phyloP scores from a whole-genome alignment of 305 asterid species.

The Fraxinus sp. region DNA sequence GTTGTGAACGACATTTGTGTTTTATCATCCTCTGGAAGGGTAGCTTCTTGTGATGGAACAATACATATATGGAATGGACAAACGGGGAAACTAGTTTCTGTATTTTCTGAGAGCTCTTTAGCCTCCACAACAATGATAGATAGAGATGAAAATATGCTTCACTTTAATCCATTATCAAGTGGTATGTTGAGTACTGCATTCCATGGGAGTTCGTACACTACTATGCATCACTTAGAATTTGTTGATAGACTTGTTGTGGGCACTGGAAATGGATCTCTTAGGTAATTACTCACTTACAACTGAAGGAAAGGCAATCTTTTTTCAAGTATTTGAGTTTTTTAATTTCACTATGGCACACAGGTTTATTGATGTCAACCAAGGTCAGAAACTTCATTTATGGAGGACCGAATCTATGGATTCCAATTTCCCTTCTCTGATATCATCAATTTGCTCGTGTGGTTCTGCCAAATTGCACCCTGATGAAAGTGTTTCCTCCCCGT shows the following conservation, averaged over 20 bases:
- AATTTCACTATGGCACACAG: constrained; percentile 41
- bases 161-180: constrained; percentile 67
- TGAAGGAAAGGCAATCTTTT: constrained; percentile 2
- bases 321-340: constrained; percentile 21
- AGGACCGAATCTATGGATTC: constrained; percentile 69
- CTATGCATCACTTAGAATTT: constrained; percentile 78
- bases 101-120: constrained; percentile 71
- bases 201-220: constrained; percentile 83
- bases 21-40: constrained; percentile 76
- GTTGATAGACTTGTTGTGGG: constrained; percentile 71
- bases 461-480: constrained; percentile 45
- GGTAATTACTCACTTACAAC: constrained; percentile 49
- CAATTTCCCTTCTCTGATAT: constrained; percentile 72
- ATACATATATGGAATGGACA: constrained; percentile 95
- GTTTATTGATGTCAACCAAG: constrained; percentile 84
- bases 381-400: constrained; percentile 93
- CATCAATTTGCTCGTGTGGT: constrained; percentile 83
- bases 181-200: constrained; percentile 77
- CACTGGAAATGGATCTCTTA: constrained; percentile 92
- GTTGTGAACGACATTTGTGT: constrained; percentile 82
- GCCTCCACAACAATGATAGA: constrained; percentile 47
- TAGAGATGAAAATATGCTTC: constrained; percentile 70
- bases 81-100: constrained; percentile 69
- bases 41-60: constrained; percentile 99
- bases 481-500: constrained; percentile 52